phyloP scores from a whole-genome alignment of 148 eudicot genomes.

The Rhododendron vialii region DNA sequence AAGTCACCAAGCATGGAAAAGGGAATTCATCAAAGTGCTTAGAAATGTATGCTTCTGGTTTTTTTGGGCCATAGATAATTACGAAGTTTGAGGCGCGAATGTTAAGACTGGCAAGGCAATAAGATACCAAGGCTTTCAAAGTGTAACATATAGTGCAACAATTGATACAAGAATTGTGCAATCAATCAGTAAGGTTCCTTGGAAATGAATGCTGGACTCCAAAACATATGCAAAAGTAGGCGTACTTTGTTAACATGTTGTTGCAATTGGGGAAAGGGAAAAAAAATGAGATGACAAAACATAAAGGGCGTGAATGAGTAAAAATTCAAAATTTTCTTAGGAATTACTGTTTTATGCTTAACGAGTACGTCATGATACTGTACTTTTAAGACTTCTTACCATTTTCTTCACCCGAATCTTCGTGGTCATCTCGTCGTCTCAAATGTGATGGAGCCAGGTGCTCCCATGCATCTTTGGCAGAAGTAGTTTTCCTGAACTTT shows the following conservation, averaged over 20 bases:
- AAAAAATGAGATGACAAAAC: not conserved
- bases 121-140: not conserved
- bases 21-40: not conserved
- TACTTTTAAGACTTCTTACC: not conserved
- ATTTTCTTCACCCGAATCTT: not conserved
- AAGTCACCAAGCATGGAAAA: not conserved
- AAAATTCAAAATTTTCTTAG: not conserved
- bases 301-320: not conserved
- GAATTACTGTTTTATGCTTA: not conserved
- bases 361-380: not conserved
- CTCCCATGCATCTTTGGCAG: constrained; percentile 2
- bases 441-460: not conserved
- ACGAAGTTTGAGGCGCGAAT: not conserved
- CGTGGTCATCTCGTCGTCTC: not conserved
- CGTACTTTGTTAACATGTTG: not conserved
- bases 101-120: not conserved
- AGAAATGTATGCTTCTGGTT: not conserved
- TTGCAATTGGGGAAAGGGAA: not conserved
- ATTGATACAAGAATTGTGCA: not conserved
- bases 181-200: not conserved
- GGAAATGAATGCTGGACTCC: not conserved
- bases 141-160: not conserved
- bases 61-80: not conserved
- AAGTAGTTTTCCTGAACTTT: not conserved
- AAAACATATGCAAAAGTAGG: not conserved